Evolutionary conservation across 208 protist species (phyloP).

Genomic region (Leishmania braziliensis): DNA sequence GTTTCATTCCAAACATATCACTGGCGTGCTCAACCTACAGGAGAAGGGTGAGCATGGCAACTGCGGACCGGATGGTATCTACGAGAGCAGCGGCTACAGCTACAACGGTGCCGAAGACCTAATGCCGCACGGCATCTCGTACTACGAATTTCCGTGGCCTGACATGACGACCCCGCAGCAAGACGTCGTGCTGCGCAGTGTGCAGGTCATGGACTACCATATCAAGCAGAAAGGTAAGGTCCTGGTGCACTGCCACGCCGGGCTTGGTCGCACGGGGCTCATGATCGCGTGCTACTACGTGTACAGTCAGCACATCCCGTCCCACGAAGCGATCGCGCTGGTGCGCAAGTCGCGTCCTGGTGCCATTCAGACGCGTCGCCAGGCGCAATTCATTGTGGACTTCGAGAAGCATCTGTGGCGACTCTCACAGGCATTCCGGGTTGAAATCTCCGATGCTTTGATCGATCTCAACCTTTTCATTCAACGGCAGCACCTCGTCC

Average conservation of each 20-base stretch:
- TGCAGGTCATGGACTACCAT: conserved; percentile 92
- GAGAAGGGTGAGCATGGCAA: conserved; percentile 92
- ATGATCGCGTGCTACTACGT: conserved; percentile 93
- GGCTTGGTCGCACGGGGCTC: conserved; percentile 89
- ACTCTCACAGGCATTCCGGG: conserved; percentile 77
- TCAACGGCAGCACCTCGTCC: conserved; percentile 71
- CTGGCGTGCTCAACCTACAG: conserved; percentile 89
- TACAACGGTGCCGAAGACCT: conserved; percentile 88
- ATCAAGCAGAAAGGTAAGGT: conserved; percentile 86
- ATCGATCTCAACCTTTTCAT: conserved; percentile 81
- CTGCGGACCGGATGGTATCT: conserved; percentile 89
- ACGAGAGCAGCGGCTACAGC: conserved; percentile 87
- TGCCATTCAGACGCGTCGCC: conserved; percentile 86
- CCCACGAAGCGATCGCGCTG: conserved; percentile 71
- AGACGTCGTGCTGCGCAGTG: conserved; percentile 86
- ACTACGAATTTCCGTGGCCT: conserved; percentile 92
- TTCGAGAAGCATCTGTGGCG: conserved; percentile 90
- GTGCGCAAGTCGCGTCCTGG: conserved; percentile 72
- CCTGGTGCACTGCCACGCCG: conserved; percentile 93
- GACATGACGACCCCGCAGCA: conserved; percentile 92
- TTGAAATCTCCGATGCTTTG: conserved; percentile 76
- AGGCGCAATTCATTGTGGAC: conserved; percentile 83
- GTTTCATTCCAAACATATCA: conserved; percentile 81
- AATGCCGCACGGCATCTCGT: conserved; percentile 85
- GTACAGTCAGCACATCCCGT: conserved; percentile 78